phyloP scores from a whole-genome alignment of 768 basidiomycete species.

The Tylopilus subfusipes region DNA sequence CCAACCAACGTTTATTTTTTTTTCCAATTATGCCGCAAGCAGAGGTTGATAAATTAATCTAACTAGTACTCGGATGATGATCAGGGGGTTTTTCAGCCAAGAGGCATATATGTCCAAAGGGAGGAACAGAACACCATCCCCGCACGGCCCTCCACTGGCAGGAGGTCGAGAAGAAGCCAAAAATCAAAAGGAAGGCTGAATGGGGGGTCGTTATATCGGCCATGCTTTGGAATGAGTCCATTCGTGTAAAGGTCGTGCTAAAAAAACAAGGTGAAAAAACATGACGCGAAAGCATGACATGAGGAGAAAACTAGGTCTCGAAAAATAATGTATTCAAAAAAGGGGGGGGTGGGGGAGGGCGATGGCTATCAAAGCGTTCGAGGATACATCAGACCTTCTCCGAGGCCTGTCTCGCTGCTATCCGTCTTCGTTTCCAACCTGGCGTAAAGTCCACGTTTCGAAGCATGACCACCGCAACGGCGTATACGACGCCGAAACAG shows the following conservation, averaged over 20 bases:
- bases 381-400: slow-evolving; percentile 20
- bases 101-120: neutral
- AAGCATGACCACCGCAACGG: slow-evolving; percentile 30
- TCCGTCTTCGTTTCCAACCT: slow-evolving; percentile 31
- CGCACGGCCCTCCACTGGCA: neutral
- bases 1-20: too few relatives aligned
- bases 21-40: neutral
- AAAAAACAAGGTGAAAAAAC: neutral
- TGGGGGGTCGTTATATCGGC: neutral
- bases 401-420: slow-evolving; percentile 22
- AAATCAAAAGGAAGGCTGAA: neutral
- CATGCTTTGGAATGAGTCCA: slow-evolving; percentile 9
- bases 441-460: slow-evolving; percentile 33
- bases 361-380: slow-evolving; percentile 15
- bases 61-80: neutral
- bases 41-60: slow-evolving; percentile 16
- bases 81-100: neutral
- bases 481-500: slow-evolving; percentile 33
- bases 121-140: neutral
- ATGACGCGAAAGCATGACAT: slow-evolving; percentile 1
- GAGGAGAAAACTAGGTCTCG: slow-evolving; percentile 5
- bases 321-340: slow-evolving; percentile 23
- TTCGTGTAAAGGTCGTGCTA: neutral
- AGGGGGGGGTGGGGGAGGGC: neutral
- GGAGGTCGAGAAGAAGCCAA: neutral